phyloP scores from a whole-genome alignment of 768 basidiomycete genomes.

The Pulveroboletus sp. region DNA sequence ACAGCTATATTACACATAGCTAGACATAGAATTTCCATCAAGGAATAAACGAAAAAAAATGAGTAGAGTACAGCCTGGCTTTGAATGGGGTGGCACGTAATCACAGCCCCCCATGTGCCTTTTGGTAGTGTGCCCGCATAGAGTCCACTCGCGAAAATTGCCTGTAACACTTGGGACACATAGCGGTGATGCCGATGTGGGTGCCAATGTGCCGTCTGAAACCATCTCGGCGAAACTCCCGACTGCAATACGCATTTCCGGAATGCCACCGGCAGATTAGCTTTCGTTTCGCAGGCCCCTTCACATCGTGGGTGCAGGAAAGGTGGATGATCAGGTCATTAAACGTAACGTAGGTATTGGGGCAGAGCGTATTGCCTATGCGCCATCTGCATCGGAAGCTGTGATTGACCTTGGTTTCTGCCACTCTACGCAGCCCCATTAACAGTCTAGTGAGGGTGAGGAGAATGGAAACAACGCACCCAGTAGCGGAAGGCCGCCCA shows the following conservation, averaged over 20 bases:
- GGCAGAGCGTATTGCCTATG: neutral
- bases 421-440: neutral
- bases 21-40: no score
- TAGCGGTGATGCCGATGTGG: no score
- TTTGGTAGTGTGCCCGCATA: no score
- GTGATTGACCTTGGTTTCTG: neutral
- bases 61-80: no score
- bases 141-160: no score
- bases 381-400: constrained; percentile 6
- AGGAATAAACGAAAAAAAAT: no score
- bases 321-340: constrained; percentile 6
- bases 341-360: neutral
- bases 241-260: neutral
- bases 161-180: no score
- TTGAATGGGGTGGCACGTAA: no score
- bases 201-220: no score
- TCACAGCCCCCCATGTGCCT: no score
- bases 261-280: constrained; percentile 3
- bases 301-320: neutral
- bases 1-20: no score
- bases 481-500: neutral
- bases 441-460: neutral
- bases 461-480: neutral
- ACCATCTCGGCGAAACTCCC: neutral
- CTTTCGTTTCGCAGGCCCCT: neutral